Base-by-base conservation (phyloP, 2,329 filamentous ascomycete genomes). In the Sphaceloma murrayae region DNA sequence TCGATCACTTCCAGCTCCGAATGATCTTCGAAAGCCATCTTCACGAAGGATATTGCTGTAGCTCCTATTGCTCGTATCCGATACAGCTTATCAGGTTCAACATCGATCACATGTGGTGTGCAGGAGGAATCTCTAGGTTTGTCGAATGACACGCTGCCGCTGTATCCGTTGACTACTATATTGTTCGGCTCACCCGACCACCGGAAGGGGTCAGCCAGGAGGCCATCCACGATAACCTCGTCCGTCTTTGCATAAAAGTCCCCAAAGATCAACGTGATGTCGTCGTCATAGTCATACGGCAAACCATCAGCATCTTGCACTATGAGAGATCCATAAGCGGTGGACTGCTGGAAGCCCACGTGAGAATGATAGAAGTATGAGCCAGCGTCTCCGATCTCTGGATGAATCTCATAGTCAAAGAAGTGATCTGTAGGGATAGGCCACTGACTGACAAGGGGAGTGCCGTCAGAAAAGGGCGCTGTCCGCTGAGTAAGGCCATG, bases 321-420 rank as follows among this genome's bases (percentile, higher is more conserved):
- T 34, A 80, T 73, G 26, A 83, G 53, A 0, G 72, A 60, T 0
- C 79, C 79, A 5, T 68, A 58, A 0, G 74, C 74, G n/a, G 75
- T 74, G 26, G 73, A 59, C 0, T 74, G 72, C 54, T 82, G 77
- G 47, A 81, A 74, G 0, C 69, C 77, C 10, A 82, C 67, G 49
- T 82, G 79, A 0, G 77, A 80, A 54, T 82, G 78, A 53, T 82
- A 82, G 54, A 78, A 81, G 53, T 80, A 82, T 0, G 77, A 75
- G 4, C 78, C 79, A 0, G 74, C 70, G 43, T 75, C 69, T 4
- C 69, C 71, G 1, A 56, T 31, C 3, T 70, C 59, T 0, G 75
- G 69, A n/a, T 67, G 66, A 3, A 82, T 61, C 53, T 82, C 77
- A 54, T 82, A 82, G 60, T 82, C 79, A 57, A 82, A 82, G 60